Conservation (phyloP, 768 basidiomycete species). For the Ramaria sp. region DNA sequence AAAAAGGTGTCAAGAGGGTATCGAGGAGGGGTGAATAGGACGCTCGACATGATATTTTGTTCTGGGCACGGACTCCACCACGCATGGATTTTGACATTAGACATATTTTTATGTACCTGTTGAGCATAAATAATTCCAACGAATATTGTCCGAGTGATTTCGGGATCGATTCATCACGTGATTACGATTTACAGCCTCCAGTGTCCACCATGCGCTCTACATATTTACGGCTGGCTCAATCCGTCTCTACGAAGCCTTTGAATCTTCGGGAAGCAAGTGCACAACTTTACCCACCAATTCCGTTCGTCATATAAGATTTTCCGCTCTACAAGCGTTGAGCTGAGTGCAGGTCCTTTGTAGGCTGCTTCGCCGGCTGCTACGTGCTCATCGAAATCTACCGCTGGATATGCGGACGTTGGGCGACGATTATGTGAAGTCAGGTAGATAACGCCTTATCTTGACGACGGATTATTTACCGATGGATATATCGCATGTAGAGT, state of each 20-base stretch:
- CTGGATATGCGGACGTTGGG: constrained; percentile 76
- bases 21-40: background rate
- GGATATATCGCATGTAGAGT: constrained; percentile 41
- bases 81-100: background rate
- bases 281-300: constrained; percentile 70
- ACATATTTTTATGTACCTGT: no score
- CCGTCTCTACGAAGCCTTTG: constrained; percentile 44
- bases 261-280: constrained; percentile 54
- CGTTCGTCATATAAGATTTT: constrained; percentile 36
- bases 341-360: constrained; percentile 25
- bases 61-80: background rate
- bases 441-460: constrained; percentile 32
- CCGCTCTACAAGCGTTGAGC: background rate
- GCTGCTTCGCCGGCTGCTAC: constrained; percentile 69
- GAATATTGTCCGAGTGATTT: no score
- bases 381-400: constrained; percentile 68
- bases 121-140: no score
- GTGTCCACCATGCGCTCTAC: constrained; percentile 13
- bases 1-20: constrained; percentile 5
- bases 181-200: no score
- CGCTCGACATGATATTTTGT: background rate
- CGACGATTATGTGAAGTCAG: constrained; percentile 76
- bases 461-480: constrained; percentile 12
- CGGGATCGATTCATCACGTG: no score
- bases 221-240: constrained; percentile 32